Conservation (phyloP, 805 yeast species). For the Candida boidinii region DNA sequence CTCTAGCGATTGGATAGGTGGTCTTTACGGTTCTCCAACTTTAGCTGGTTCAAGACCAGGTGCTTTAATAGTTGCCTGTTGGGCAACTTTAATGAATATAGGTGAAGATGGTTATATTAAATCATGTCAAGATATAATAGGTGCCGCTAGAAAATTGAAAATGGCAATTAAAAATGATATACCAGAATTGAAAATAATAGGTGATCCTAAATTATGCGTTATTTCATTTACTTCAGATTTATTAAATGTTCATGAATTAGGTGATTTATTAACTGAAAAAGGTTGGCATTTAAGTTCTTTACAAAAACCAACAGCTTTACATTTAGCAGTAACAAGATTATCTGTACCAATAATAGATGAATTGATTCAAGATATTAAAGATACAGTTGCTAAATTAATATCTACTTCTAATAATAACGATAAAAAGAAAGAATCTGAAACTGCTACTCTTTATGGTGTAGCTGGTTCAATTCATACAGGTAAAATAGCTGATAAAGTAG, state of each 20-base stretch:
- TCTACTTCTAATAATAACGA: slow-evolving; percentile 17
- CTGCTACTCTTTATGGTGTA: slow-evolving; percentile 90
- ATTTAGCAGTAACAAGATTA: slow-evolving; percentile 77
- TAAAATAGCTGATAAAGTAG: slow-evolving; percentile 74
- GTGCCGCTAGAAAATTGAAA: slow-evolving; percentile 53
- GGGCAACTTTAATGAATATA: slow-evolving; percentile 82
- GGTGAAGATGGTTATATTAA: slow-evolving; percentile 79
- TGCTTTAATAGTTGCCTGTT: slow-evolving; percentile 94
- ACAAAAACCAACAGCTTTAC: slow-evolving; percentile 87
- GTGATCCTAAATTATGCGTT: slow-evolving; percentile 82
- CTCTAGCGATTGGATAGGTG: slow-evolving; percentile 85
- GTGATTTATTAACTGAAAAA: slow-evolving; percentile 55
- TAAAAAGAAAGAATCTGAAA: slow-evolving; percentile 44
- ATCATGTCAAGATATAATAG: slow-evolving; percentile 58
- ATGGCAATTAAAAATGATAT: slow-evolving; percentile 33
- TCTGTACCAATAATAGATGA: slow-evolving; percentile 55
- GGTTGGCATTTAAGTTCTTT: slow-evolving; percentile 90
- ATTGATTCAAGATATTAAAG: slow-evolving; percentile 43
- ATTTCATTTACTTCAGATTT: slow-evolving; percentile 59
- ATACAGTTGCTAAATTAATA: slow-evolving; percentile 31
- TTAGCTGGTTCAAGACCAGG: slow-evolving; percentile 97
- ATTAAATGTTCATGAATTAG: slow-evolving; percentile 67
- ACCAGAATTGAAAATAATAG: slow-evolving; percentile 60
- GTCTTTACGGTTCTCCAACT: slow-evolving; percentile 93
- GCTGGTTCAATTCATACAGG: slow-evolving; percentile 85